Evolutionary conservation across 352 stramenopile species (phyloP), one percentile per base, ranked within the genome.

Genomic region (Pythium folliculosum): DNA sequence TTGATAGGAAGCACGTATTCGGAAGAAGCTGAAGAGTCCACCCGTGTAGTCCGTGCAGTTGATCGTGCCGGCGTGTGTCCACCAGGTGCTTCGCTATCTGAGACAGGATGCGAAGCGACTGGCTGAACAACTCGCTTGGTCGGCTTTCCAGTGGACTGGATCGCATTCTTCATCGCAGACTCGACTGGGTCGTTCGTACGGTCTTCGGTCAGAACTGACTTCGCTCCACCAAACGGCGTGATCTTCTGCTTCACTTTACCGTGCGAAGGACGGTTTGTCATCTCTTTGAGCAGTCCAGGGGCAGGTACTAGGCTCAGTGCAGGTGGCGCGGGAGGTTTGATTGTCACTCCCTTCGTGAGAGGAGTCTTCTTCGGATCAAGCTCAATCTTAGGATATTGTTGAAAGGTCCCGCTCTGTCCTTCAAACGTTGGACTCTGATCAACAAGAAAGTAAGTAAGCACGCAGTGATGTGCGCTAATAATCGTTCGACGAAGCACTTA

Each of bases 301-400:
- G 63, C n/a, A 13, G 38, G 17, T 23, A 27, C 53, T n/a, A n/a
- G 38, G 10, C 17, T 22, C 10, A 43, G 44, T 10, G 32, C 8
- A 5, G 43, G 23, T 51, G 30, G 4, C n/a, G 55, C 30, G 2
- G 55, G 30, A 25, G 40, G 54, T 49, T 77, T 78, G 6, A 88
- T 23, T 7, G 68, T 71, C 38, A 90, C 81, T 8, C 81, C 79
- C 56, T 85, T 85, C 2, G 76, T 51, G 1, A 90, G 69, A 22
- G 63, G 61, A 22, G 77, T 82, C 44, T 69, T 81, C 35, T 74
- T 66, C 2, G 78, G 71, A 59, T 88, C 69, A 37, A 88, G 48
- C 53, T 73, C 65, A 13, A 88, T 71, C 25, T 64, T 73, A 4
- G 79, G 72, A 48, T 76, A 84, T 32, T 55, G 69, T 23, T 81